Percentiles rank a stretch among this genome's conserved stretches.
Conservation (phyloP, 2,329 filamentous ascomycete species). For the Pyrenophora graminea region DNA sequence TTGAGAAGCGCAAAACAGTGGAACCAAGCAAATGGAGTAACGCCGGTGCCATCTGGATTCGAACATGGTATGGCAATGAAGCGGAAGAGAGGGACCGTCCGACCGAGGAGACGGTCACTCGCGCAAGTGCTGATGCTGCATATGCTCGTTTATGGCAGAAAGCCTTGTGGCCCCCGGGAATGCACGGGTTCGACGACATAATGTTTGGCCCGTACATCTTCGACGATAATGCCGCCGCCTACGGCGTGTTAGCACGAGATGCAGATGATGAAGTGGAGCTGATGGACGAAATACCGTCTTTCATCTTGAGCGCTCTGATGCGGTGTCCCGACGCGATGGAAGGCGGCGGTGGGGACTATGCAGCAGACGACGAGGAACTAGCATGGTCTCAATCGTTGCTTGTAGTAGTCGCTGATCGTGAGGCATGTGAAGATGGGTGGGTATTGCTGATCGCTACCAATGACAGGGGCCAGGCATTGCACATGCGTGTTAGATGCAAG, state of each 20-base stretch:
- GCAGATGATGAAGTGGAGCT: slow-evolving; percentile 7
- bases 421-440: slow-evolving; percentile 5
- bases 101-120: not conserved
- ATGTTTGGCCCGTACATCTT: slow-evolving; percentile 1
- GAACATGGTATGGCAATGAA: slow-evolving; percentile 8
- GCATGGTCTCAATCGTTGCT: not conserved
- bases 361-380: not conserved
- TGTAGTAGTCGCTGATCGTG: not conserved
- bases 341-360: not conserved
- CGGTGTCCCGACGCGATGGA: slow-evolving; percentile 4
- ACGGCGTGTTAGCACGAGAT: not conserved
- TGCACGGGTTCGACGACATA: not conserved
- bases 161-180: not conserved
- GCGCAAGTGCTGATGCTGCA: not conserved
- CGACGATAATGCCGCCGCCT: not conserved
- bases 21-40: not conserved
- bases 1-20: slow-evolving; percentile 2
- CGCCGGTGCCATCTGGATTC: not conserved
- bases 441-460: slow-evolving; percentile 1
- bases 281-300: slow-evolving; percentile 1
- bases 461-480: not conserved
- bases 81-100: not conserved
- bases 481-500: slow-evolving; percentile 1
- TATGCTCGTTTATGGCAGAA: slow-evolving; percentile 1
- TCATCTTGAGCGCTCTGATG: slow-evolving; percentile 1